phyloP scores from a whole-genome alignment of 2,329 filamentous ascomycete species.

The Microdochium nivale region DNA sequence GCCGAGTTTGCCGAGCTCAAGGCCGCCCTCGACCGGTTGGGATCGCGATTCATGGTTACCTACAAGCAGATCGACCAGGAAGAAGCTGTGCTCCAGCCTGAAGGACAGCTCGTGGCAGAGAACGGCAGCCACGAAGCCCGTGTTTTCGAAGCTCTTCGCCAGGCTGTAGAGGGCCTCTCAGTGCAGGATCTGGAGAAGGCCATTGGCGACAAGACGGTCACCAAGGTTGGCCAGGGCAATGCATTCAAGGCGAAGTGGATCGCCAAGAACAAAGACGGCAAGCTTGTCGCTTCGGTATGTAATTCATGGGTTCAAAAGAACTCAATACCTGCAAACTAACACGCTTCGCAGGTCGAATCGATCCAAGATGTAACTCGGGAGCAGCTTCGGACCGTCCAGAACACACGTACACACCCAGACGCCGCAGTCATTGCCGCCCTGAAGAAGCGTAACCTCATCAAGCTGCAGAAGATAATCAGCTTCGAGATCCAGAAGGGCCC shows the following conservation, averaged over 20 bases:
- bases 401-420: conserved; percentile 61
- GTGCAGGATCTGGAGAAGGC: conserved; percentile 63
- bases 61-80: conserved; percentile 81
- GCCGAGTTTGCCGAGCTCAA: conserved; percentile 65
- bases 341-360: conserved; percentile 44
- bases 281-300: conserved; percentile 34
- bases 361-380: conserved; percentile 75
- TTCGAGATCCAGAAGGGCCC: conserved; percentile 79
- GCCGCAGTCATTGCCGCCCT: conserved; percentile 71
- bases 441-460: conserved; percentile 86
- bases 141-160: conserved; percentile 66
- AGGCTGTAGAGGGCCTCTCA: conserved; percentile 70
- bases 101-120: conserved; percentile 62
- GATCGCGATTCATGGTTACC: conserved; percentile 74
- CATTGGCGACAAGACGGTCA: conserved; percentile 64
- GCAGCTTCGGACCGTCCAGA: conserved; percentile 64
- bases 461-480: conserved; percentile 72
- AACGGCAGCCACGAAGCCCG: conserved; percentile 77
- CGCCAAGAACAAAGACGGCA: conserved; percentile 47
- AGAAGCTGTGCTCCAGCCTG: conserved; percentile 65
- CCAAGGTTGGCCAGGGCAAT: conserved; percentile 86
- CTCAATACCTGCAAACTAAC: conserved; percentile 2
- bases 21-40: conserved; percentile 77
- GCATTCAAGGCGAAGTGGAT: conserved; percentile 81
- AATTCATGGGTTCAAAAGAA: neutral